Evolutionary conservation across 164 flowering plant species (phyloP).

Genomic region (Pachysandra terminalis): DNA sequence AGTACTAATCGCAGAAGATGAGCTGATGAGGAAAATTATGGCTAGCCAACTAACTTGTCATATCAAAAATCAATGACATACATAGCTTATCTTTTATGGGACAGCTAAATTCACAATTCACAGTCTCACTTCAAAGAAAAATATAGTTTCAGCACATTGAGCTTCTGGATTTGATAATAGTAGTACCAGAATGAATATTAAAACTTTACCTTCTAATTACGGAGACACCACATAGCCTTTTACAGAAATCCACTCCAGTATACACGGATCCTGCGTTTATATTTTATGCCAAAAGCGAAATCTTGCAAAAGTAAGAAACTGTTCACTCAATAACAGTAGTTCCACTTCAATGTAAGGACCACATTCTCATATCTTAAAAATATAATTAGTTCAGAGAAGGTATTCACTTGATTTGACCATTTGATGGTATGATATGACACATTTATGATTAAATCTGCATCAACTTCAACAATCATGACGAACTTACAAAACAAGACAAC

Average conservation of each 20-base stretch:
- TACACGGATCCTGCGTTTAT: slow-evolving; percentile 79
- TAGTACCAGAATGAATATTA: background rate
- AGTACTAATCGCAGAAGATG: background rate
- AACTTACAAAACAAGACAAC: too few species aligned
- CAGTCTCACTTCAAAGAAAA: background rate
- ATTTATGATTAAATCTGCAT: background rate
- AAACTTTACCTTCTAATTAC: slow-evolving; percentile 76
- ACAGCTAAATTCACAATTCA: background rate
- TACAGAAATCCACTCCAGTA: slow-evolving; percentile 97
- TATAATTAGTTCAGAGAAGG: background rate
- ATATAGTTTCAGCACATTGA: background rate
- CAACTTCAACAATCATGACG: too few species aligned
- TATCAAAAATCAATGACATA: background rate
- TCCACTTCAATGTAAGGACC: background rate
- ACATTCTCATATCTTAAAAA: background rate
- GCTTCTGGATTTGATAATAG: background rate
- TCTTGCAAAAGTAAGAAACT: background rate
- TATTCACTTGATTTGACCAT: background rate
- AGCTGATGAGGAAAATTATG: background rate
- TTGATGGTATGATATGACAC: background rate
- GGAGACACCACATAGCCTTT: slow-evolving; percentile 95
- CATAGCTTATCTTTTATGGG: background rate
- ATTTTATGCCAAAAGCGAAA: too few species aligned
- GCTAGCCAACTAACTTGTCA: background rate
- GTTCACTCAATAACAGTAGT: background rate